Conservation (phyloP, 2,329 filamentous ascomycete species). For the Penicillium aurantiogriseum region DNA sequence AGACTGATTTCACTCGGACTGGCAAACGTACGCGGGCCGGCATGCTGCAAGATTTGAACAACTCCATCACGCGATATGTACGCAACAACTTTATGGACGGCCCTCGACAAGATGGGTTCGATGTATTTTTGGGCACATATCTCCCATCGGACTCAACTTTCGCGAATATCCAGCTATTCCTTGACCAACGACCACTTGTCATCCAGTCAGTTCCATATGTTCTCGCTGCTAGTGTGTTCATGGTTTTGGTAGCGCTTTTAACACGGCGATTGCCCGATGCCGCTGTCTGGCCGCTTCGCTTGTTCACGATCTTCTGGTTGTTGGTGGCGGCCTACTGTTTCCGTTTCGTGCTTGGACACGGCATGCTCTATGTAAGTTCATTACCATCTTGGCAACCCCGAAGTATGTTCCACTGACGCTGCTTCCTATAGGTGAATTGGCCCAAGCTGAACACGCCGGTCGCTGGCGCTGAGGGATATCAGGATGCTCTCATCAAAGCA, state of each 20-base stretch:
- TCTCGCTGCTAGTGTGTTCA: constrained; percentile 79
- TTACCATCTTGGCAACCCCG: neutral
- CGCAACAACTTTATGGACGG: constrained; percentile 95
- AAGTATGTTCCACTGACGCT: constrained; percentile 5
- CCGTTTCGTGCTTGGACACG: constrained; percentile 77
- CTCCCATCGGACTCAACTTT: constrained; percentile 70
- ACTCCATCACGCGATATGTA: constrained; percentile 85
- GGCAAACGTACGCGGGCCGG: constrained; percentile 84
- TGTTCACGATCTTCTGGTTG: constrained; percentile 80
- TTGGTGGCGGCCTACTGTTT: constrained; percentile 67
- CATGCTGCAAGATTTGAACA: constrained; percentile 79
- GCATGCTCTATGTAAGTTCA: constrained; percentile 85
- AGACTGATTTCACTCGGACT: constrained; percentile 96
- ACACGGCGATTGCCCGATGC: constrained; percentile 70
- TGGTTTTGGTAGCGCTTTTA: constrained; percentile 72
- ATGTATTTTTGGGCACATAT: constrained; percentile 87
- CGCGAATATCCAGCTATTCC: constrained; percentile 72
- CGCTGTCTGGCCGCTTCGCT: constrained; percentile 72
- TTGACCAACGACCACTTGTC: constrained; percentile 78
- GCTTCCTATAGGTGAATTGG: constrained; percentile 77
- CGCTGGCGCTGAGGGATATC: constrained; percentile 82
- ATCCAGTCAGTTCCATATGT: constrained; percentile 95
- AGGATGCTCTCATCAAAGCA: constrained; percentile 79
- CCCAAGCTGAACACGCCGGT: constrained; percentile 89
- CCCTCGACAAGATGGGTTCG: constrained; percentile 90